phyloP scores from a whole-genome alignment of 192 early-diverging fungal genomes.

The Tieghemiomyces parasiticus region DNA sequence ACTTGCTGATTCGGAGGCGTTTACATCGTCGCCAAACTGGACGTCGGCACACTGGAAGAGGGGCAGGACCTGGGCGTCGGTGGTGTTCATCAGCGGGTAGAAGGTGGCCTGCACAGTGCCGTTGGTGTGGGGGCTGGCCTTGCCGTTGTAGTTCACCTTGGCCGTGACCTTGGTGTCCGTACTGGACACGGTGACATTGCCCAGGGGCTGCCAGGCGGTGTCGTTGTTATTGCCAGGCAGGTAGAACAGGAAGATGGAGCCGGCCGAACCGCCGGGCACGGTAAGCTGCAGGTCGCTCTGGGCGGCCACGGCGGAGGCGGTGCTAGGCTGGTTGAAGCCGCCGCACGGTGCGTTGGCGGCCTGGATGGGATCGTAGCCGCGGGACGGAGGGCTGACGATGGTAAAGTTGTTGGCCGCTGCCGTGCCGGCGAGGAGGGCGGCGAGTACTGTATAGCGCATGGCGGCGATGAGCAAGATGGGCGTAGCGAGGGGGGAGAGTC shows the following conservation, averaged over 20 bases:
- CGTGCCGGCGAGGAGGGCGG: not conserved
- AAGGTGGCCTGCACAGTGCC: constrained; percentile 5
- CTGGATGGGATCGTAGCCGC: constrained; percentile 5
- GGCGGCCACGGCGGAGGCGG: not conserved
- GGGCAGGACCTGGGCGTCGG: not conserved
- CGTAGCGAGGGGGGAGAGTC: not conserved
- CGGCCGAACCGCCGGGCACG: not conserved
- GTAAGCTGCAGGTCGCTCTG: not conserved
- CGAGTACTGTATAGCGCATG: no score
- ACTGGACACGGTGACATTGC: constrained; percentile 9
- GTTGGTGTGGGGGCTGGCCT: not conserved
- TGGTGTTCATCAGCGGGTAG: not conserved
- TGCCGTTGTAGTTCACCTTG: not conserved
- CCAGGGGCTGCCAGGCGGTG: not conserved
- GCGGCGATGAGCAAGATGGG: not conserved
- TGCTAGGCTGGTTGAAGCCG: constrained; percentile 2
- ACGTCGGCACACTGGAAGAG: constrained; percentile 9
- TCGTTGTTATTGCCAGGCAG: not conserved
- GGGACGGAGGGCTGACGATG: not conserved
- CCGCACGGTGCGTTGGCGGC: not conserved
- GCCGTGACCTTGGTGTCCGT: not conserved
- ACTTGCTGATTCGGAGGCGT: not conserved
- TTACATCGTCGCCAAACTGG: not conserved
- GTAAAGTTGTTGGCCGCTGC: not conserved
- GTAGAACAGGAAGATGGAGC: not conserved